Base-by-base conservation (phyloP, 1,284 basidiomycete species). In the Cryptococcus floricola region DNA sequence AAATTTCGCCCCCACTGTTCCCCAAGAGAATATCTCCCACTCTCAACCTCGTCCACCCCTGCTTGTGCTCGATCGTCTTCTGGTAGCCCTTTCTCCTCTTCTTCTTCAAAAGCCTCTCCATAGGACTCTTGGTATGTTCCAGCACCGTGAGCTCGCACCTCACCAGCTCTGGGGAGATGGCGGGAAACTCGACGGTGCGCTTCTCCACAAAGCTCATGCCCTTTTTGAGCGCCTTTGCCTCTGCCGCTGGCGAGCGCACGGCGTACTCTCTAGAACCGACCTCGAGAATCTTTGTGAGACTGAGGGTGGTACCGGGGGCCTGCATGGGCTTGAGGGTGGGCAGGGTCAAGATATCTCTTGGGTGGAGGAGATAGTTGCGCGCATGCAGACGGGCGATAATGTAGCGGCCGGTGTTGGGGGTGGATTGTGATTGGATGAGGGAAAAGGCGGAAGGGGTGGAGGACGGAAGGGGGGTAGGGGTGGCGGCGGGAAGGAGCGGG, bases 61-160 rank as follows among this genome's bases (percentile, higher is more conserved):
- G 91, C 79, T 97, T 97, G 77, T 93, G 88, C 71, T 85, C 83
- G 65, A 90, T 83, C 8, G 85, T 87, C 76, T 85, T 87, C 75
- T 83, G 79, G 80, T 98, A 98, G 14, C 94, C 93, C 81, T 98
- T 98, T 85, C 95, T 87, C 76, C 92, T 81, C 82, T 98, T 98
- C 82, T 93, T 95, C 80, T 97, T 96, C 76, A 93, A 84, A 53
- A 91, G 89, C 63, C 82, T 83, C 77, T 95, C 89, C 86, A 98
- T 87, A 49, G 83, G 84, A 16, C 91, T 89, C 77, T 94, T 96
- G 39, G 95, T 98, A 74, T 98, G 93, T 77, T 98, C 95, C 47
- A 98, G 80, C 13, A 98, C 92, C 16, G 92, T 95, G 19, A 92
- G 87, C 60, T 87, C 81, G 43, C 94, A 87, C 58, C 81, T 80